These are phyloP conservation scores for Huntiella abstrusa DNA, from an alignment of 2,329 filamentous ascomycete species.

Conservation along the genomic window DNA sequence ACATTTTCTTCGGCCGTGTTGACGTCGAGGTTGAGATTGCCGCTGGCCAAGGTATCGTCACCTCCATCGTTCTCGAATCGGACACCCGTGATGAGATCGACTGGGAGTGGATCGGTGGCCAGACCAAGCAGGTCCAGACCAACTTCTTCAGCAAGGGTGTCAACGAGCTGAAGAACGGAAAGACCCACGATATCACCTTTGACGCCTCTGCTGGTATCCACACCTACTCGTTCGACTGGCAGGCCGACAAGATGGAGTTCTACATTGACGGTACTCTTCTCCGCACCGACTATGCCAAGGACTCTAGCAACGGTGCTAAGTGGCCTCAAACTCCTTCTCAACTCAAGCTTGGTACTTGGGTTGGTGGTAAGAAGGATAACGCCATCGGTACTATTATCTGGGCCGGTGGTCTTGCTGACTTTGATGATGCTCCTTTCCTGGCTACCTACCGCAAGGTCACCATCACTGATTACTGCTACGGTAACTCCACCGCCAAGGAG, in stretches of 20 bases:
- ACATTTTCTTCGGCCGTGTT: conserved; percentile 70
- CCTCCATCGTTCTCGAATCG: conserved; percentile 56
- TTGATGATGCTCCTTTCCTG: conserved; percentile 30
- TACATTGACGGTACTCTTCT: conserved; percentile 32
- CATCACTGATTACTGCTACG: conserved; percentile 36
- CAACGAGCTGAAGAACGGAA: conserved; percentile 33
- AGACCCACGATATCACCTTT: conserved; percentile 26
- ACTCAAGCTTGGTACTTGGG: conserved; percentile 41
- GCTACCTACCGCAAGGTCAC: conserved; percentile 38
- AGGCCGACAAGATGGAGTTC: conserved; percentile 36
- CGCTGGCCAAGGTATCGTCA: conserved; percentile 56
- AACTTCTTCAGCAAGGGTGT: conserved; percentile 64
- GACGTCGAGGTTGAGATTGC: conserved; percentile 53
- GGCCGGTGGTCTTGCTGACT: conserved; percentile 47
- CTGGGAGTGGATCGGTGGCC: conserved; percentile 54
- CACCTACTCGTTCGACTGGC: conserved; percentile 54
- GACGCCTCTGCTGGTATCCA: conserved; percentile 28
- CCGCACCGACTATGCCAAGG: conserved; percentile 28
- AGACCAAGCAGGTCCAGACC: conserved; percentile 50
- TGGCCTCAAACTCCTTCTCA: conserved; percentile 56
- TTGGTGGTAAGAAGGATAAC: conserved; percentile 28
- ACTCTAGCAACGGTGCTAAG: conserved; percentile 22
- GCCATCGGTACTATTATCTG: conserved; percentile 43
- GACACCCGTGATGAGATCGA: conserved; percentile 59
- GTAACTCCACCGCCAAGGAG: conserved; percentile 22